These are phyloP conservation scores for Aspergillus conjunctus DNA, from an alignment of 495 filamentous ascomycete genomes.

Conservation along the genomic window DNA sequence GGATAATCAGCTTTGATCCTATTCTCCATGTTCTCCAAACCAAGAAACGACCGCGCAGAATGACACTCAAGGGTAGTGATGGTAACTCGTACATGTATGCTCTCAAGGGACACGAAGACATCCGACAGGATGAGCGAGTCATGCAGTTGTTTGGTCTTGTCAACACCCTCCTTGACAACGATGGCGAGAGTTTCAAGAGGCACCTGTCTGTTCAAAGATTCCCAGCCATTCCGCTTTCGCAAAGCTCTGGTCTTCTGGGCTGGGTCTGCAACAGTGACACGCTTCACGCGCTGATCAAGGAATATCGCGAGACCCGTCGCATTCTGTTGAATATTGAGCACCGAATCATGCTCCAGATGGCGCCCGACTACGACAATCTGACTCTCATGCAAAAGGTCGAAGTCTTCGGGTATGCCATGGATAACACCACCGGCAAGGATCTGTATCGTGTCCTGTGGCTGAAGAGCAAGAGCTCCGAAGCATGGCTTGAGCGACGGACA, in stretches of 20 bases:
- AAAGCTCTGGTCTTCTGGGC: conserved; percentile 89
- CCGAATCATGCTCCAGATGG: conserved; percentile 99
- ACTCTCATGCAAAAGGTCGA: conserved; percentile 99
- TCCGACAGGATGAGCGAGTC: conserved; percentile 95
- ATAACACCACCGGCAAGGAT: conserved; percentile 98
- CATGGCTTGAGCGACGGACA: conserved; percentile 94
- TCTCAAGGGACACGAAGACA: conserved; percentile 97
- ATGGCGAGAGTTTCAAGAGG: conserved; percentile 93
- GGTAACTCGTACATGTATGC: conserved; percentile 81
- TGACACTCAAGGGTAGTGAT: conserved; percentile 86
- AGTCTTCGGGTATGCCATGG: conserved; percentile 96
- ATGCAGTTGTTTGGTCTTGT: conserved; percentile 98
- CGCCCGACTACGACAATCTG: conserved; percentile 96
- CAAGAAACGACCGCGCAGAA: conserved; percentile 90
- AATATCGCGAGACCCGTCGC: conserved; percentile 94
- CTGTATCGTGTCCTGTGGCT: conserved; percentile 97
- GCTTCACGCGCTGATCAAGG: conserved; percentile 90
- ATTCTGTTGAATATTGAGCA: conserved; percentile 99
- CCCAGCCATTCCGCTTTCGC: conserved; percentile 91
- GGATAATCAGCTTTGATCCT: conserved; percentile 85
- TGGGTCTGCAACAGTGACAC: conserved; percentile 99
- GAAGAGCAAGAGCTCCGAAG: conserved; percentile 96
- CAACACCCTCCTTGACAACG: conserved; percentile 89
- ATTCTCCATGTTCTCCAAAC: conserved; percentile 91
- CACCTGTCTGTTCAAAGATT: conserved; percentile 95